phyloP scores from a whole-genome alignment of 805 yeast genomes.

The Saturnispora diversa region DNA sequence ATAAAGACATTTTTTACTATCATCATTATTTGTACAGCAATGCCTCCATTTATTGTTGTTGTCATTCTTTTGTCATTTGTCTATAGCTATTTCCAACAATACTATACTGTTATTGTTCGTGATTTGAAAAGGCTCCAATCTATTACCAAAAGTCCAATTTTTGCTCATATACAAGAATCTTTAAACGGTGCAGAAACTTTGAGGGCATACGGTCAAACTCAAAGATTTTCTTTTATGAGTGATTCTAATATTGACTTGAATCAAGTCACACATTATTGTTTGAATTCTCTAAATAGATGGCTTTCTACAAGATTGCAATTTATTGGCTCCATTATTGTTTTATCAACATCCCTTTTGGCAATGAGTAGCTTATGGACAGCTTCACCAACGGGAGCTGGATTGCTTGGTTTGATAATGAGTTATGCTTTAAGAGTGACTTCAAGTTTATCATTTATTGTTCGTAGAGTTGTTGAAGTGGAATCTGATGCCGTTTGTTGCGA shows the following conservation, averaged over 20 bases:
- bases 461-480: conserved; percentile 57
- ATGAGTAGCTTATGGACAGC: conserved; percentile 32
- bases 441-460: conserved; percentile 47
- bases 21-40: conserved; percentile 41
- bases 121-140: conserved; percentile 71
- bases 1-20: conserved; percentile 43
- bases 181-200: conserved; percentile 71
- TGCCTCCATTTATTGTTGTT: conserved; percentile 48
- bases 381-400: conserved; percentile 45
- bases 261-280: conserved; percentile 39
- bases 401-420: conserved; percentile 58
- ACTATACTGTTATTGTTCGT: conserved; percentile 62
- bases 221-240: conserved; percentile 53
- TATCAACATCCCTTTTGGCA: conserved; percentile 43
- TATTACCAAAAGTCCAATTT: conserved; percentile 65
- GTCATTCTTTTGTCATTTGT: conserved; percentile 42
- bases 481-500: conserved; percentile 75
- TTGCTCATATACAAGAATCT: conserved; percentile 77
- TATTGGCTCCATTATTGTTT: conserved; percentile 49
- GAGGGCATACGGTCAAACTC: conserved; percentile 62
- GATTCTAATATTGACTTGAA: conserved; percentile 41
- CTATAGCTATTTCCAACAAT: conserved; percentile 63
- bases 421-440: conserved; percentile 52
- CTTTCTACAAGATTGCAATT: conserved; percentile 51
- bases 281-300: conserved; percentile 59